Evolutionary conservation across 2,329 filamentous ascomycete genomes (phyloP).

Genomic region (Penicillium sp.): DNA sequence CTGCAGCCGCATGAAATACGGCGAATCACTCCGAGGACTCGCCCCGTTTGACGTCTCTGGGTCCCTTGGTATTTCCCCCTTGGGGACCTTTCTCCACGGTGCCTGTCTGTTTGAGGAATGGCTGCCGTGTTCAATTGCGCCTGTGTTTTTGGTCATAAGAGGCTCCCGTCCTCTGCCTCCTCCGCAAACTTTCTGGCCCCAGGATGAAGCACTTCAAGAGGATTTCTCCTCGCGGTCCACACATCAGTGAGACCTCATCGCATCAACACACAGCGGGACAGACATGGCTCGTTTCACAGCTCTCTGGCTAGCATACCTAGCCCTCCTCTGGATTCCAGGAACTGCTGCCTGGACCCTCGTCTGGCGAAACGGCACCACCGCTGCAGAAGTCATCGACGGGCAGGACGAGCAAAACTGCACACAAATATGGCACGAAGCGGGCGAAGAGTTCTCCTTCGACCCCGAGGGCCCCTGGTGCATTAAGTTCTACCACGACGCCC

Average conservation of each 20-base stretch:
- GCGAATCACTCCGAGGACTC: neutral
- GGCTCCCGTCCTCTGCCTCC: neutral
- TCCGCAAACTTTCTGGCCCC: neutral
- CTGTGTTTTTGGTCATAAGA: neutral
- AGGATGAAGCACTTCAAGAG: neutral
- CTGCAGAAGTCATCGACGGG: slow-evolving; percentile 2
- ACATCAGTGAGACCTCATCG: neutral
- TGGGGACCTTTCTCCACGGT: neutral
- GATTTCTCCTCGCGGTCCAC: neutral
- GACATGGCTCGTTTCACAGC: slow-evolving; percentile 10
- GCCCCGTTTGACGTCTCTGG: neutral
- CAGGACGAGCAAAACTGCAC: slow-evolving; percentile 15
- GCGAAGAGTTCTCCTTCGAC: slow-evolving; percentile 18
- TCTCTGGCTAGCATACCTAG: neutral
- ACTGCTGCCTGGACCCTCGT: slow-evolving; percentile 20
- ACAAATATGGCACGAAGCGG: slow-evolving; percentile 21
- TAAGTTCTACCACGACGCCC: slow-evolving; percentile 17
- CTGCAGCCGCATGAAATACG: neutral
- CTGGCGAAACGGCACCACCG: slow-evolving; percentile 23
- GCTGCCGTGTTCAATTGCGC: neutral
- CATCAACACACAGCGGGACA: neutral
- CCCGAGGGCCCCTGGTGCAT: slow-evolving; percentile 24
- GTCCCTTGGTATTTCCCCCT: neutral
- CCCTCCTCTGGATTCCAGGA: neutral
- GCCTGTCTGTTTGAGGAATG: slow-evolving; percentile 2